Conservation (phyloP, 345 rosid species). For the Acer negundo region DNA sequence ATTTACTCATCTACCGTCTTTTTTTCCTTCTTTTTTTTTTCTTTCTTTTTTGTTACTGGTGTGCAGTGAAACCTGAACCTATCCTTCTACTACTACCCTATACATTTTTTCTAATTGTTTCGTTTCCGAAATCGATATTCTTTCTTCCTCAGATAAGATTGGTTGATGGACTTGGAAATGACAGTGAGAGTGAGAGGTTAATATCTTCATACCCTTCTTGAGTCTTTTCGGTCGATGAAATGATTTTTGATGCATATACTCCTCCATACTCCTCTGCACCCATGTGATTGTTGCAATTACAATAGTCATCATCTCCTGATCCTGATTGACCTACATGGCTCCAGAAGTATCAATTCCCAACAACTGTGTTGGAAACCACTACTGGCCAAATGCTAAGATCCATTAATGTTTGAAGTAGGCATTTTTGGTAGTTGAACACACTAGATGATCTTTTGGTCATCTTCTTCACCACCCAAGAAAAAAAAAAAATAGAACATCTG, state of each 20-base stretch:
- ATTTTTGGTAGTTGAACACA: conserved; percentile 5
- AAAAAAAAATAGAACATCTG: background rate
- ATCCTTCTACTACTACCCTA: background rate
- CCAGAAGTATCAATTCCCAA: background rate
- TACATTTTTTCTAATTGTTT: background rate
- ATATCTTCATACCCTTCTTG: conserved; percentile 7
- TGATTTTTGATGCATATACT: background rate
- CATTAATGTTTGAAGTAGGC: background rate
- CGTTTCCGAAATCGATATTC: background rate
- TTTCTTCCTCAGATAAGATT: too few species aligned
- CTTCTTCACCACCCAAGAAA: conserved; percentile 3
- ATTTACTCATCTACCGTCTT: too few species aligned
- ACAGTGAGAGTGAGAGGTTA: conserved; percentile 23
- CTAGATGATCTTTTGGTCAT: background rate
- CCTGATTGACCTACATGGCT: background rate
- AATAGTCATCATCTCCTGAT: conserved; percentile 6
- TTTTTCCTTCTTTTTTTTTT: too few species aligned
- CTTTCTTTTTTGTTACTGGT: too few species aligned
- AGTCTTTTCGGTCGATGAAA: background rate
- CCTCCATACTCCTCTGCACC: conserved; percentile 7
- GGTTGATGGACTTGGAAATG: too few species aligned
- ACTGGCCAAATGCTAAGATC: background rate
- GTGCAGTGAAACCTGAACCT: background rate
- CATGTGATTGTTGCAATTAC: background rate
- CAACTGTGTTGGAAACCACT: background rate